These are phyloP conservation scores for Flammula alnicola DNA, from an alignment of 1,284 basidiomycete genomes.

Conservation along the genomic window DNA sequence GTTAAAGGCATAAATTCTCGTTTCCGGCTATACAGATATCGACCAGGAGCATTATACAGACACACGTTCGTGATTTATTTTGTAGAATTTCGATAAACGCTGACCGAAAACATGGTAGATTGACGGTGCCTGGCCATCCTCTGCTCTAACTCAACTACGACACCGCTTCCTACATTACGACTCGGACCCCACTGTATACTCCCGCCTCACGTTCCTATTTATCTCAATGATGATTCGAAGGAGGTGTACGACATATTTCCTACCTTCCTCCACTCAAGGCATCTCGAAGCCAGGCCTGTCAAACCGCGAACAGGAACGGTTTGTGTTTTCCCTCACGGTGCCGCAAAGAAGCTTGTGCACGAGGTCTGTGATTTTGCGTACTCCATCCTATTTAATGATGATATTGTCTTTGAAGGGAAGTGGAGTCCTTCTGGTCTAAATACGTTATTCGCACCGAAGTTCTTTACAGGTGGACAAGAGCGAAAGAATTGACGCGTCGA, in stretches of 20 bases:
- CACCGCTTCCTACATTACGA: slow-evolving; percentile 55
- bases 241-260: slow-evolving; percentile 58
- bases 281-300: slow-evolving; percentile 52
- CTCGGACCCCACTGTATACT: slow-evolving; percentile 45
- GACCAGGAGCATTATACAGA: slow-evolving; percentile 51
- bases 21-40: slow-evolving; percentile 56
- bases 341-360: slow-evolving; percentile 36
- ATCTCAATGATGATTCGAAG: slow-evolving; percentile 52
- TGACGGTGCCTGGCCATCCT: slow-evolving; percentile 61
- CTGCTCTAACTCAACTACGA: slow-evolving; percentile 46
- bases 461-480: slow-evolving; percentile 39
- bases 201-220: slow-evolving; percentile 58
- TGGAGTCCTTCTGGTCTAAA: slow-evolving; percentile 41
- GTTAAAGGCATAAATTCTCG: slow-evolving; percentile 55
- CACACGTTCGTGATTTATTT: slow-evolving; percentile 36
- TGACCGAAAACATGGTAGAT: slow-evolving; percentile 33
- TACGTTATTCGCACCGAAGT: slow-evolving; percentile 47
- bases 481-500: slow-evolving; percentile 32
- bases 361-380: slow-evolving; percentile 28
- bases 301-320: slow-evolving; percentile 52
- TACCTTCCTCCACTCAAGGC: slow-evolving; percentile 44
- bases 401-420: slow-evolving; percentile 31
- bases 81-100: not conserved
- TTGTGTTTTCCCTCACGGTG: slow-evolving; percentile 53
- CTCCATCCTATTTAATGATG: not conserved